phyloP scores from a whole-genome alignment of 139 green algal genomes.

The Coelastrella sp. region DNA sequence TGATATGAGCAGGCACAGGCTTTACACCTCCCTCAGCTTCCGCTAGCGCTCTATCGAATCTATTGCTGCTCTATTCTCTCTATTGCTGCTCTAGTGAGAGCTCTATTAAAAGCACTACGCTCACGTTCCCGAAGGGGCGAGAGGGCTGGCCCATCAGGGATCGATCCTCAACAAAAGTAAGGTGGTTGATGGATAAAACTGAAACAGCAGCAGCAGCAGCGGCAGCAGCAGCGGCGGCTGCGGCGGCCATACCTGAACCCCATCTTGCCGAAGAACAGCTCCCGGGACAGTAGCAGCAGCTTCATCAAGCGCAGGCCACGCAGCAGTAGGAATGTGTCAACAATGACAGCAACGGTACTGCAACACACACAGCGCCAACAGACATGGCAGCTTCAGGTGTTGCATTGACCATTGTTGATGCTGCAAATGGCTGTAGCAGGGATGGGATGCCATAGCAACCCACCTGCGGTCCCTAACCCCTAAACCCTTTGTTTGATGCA shows the following conservation, averaged over 20 bases:
- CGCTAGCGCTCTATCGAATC: too few relatives aligned
- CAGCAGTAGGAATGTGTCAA: constrained; percentile 26
- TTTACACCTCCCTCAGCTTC: too few relatives aligned
- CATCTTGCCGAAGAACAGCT: constrained; percentile 45
- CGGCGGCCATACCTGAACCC: constrained; percentile 4
- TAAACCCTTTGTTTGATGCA: too few relatives aligned
- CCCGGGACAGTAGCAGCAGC: constrained; percentile 46
- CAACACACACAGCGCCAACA: background rate
- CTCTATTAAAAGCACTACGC: too few relatives aligned
- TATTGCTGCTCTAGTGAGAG: too few relatives aligned
- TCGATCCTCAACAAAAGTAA: too few relatives aligned
- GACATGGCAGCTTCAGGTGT: background rate
- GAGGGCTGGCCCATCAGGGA: too few relatives aligned
- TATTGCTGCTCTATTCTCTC: too few relatives aligned
- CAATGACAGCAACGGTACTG: constrained; percentile 7
- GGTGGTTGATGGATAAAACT: background rate
- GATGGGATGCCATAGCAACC: too few relatives aligned
- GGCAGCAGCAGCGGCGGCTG: background rate
- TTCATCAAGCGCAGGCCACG: constrained; percentile 35
- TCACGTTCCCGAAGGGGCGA: too few relatives aligned
- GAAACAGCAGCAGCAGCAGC: background rate
- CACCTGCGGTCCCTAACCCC: too few relatives aligned
- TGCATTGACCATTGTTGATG: background rate
- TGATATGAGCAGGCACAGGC: too few relatives aligned
- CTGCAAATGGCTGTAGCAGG: background rate